Evolutionary conservation across 345 rosid species (phyloP).

Genomic region (Noccaea caerulescens): DNA sequence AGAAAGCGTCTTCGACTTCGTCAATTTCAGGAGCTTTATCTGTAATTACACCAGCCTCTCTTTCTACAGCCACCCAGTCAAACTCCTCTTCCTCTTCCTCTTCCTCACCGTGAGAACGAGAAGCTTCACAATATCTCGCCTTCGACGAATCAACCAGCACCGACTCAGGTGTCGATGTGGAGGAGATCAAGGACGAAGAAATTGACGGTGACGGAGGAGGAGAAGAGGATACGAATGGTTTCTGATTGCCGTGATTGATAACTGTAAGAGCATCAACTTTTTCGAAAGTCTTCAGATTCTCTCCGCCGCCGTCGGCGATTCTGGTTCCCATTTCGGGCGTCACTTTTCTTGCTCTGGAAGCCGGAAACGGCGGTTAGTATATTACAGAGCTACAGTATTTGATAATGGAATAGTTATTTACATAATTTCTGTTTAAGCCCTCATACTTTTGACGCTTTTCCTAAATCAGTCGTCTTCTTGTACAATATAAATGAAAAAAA

Average conservation of each 20-base stretch:
- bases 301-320: constrained; percentile 9
- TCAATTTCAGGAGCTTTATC: constrained; percentile 67
- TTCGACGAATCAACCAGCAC: constrained; percentile 37
- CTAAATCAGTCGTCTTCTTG: constrained; percentile 2
- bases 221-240: background rate
- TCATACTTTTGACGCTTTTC: background rate
- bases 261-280: background rate
- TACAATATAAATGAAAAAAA: background rate
- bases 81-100: constrained; percentile 53
- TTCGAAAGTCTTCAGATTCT: background rate
- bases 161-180: constrained; percentile 36
- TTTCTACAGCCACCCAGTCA: constrained; percentile 70
- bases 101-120: constrained; percentile 29
- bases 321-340: constrained; percentile 26
- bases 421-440: constrained; percentile 4
- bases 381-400: background rate
- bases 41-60: constrained; percentile 46
- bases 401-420: constrained; percentile 13
- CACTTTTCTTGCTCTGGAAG: constrained; percentile 38
- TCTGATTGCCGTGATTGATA: constrained; percentile 14
- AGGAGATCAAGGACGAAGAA: background rate
- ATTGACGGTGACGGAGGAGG: constrained; percentile 8
- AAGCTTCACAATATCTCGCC: constrained; percentile 34
- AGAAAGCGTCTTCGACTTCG: constrained; percentile 76
- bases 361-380: constrained; percentile 18